Conservation (phyloP, 768 basidiomycete species). For the Agrocybe pediades region DNA sequence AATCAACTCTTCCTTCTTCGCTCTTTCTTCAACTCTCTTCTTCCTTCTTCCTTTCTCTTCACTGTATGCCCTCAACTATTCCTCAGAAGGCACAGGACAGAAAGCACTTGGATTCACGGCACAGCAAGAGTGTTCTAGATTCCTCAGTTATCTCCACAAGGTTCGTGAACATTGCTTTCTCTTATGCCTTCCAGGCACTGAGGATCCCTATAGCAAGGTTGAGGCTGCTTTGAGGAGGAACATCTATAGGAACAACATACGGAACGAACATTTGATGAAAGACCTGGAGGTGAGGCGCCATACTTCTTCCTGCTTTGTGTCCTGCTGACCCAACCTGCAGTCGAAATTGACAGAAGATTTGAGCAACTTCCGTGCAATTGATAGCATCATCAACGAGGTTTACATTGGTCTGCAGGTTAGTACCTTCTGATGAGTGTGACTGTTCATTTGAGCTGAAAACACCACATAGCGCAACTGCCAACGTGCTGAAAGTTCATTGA, state of each 20-base stretch:
- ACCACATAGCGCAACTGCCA: conserved; percentile 52
- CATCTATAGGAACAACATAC: conserved; percentile 46
- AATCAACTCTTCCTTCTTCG: conserved; percentile 7
- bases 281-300: conserved; percentile 51
- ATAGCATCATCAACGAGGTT: conserved; percentile 67
- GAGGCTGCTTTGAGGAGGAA: conserved; percentile 45
- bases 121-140: conserved; percentile 11
- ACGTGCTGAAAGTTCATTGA: conserved; percentile 59
- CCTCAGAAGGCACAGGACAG: conserved; percentile 16
- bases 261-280: conserved; percentile 61
- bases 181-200: conserved; percentile 1
- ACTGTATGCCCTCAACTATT: conserved; percentile 22
- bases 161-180: conserved; percentile 16
- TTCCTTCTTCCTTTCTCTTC: conserved; percentile 13
- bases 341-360: conserved; percentile 67
- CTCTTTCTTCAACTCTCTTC: background rate
- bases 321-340: conserved; percentile 32
- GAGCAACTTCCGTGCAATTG: conserved; percentile 75
- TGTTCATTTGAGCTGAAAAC: too few species aligned
- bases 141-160: conserved; percentile 21
- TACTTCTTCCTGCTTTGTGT: background rate
- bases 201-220: conserved; percentile 36
- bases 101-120: conserved; percentile 15
- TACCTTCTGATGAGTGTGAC: too few species aligned
- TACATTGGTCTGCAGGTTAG: conserved; percentile 61